Base-by-base conservation (phyloP, 805 yeast species). In the Sugiyamaella americana region DNA sequence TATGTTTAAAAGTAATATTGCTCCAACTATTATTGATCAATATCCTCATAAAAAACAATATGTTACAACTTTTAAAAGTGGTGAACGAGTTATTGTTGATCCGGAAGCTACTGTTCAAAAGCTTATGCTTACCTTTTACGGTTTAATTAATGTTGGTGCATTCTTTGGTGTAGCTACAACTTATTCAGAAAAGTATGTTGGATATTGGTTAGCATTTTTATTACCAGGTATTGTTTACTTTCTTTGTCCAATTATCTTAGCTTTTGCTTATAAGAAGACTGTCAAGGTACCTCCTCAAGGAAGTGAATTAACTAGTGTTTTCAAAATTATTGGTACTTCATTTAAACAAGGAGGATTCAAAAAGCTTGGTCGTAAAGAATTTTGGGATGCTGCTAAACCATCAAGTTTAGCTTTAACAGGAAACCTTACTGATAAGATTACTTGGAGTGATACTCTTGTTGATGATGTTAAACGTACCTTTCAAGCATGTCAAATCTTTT, bases 401-500 rank as follows among this genome's bases (percentile, higher is more conserved):
- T 37, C 50, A 5, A 32, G 24, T 23, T 43, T 49, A 19, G 47
- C 36, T 4, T 35, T 21, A 17, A 36, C 29, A 6, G 50, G 44
- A 5, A 17, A 18, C 18, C 26, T 30, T 5, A 23, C 38, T 13
- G 46, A 41, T 35, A 50, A 80, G 74, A 67, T 78, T 75, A 40
- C 46, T 4, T 51, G 53, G 79, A 62, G 73, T 50, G 76, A 74
- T 62, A 74, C 75, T 58, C 79, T 79, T 58, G 74, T 78, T 53
- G 71, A 79, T 56, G 85, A 80, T 68, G 69, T 79, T 54, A 71
- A 78, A 59, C 76, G 75, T 61, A 79, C 76, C 48, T 71, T 80
- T 54, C 77, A 80, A 62, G 78, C 85, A 26, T 65, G 80, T 56
- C 79, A 81, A 34, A 72, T 80, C 54, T 76, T 80, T 55, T 64